Evolutionary conservation across 202 grass and related monocot genomes (phyloP).

Genomic region (Carex arenaria): DNA sequence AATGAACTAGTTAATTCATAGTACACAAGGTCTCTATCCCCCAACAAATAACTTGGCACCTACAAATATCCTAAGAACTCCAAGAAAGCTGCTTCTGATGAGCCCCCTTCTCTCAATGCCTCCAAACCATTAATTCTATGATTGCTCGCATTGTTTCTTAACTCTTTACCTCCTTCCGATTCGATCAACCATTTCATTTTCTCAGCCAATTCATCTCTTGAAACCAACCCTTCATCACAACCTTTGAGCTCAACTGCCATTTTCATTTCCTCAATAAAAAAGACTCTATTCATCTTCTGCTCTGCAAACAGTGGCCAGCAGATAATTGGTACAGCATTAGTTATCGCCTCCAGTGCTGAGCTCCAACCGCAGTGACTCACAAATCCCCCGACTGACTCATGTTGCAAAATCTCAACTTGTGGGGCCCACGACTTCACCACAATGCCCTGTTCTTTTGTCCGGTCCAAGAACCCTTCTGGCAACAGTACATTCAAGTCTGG

Average conservation of each 20-base stretch:
- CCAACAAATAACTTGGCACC: too few species aligned
- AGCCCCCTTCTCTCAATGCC: constrained; percentile 20
- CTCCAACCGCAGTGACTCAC: constrained; percentile 74
- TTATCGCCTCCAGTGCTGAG: constrained; percentile 46
- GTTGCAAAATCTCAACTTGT: constrained; percentile 50
- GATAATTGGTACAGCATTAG: constrained; percentile 38
- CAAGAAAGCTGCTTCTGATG: constrained; percentile 21
- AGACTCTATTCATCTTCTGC: constrained; percentile 59
- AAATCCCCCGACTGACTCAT: constrained; percentile 42
- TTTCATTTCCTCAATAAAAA: constrained; percentile 43
- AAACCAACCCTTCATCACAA: constrained; percentile 46
- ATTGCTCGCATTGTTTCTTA: constrained; percentile 17
- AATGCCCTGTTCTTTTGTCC: constrained; percentile 29
- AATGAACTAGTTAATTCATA: too few species aligned
- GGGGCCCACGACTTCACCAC: constrained; percentile 57
- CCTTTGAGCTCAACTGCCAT: constrained; percentile 37
- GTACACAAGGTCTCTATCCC: too few species aligned
- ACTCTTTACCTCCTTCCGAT: constrained; percentile 34
- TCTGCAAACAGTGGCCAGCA: constrained; percentile 53
- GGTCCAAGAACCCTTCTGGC: constrained; percentile 49
- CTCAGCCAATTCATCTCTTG: constrained; percentile 34
- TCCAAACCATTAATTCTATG: constrained; percentile 33
- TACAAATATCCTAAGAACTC: constrained; percentile 10
- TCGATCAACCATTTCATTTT: constrained; percentile 54
- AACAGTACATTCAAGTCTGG: constrained; percentile 33